These are phyloP conservation scores for Echinosphaeria canescens DNA, from an alignment of 2,329 filamentous ascomycete genomes.

Conservation along the genomic window DNA sequence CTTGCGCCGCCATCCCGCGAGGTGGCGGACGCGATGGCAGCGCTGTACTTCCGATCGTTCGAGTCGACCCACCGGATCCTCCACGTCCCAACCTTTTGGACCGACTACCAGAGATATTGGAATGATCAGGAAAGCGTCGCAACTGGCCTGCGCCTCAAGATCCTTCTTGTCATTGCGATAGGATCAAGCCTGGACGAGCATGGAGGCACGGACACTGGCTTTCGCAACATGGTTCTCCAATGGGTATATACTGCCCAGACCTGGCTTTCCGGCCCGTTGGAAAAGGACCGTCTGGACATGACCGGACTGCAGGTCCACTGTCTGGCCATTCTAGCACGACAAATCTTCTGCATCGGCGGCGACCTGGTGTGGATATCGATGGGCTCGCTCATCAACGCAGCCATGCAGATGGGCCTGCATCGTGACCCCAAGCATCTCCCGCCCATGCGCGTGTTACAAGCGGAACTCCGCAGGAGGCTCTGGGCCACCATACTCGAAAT, in stretches of 20 bases:
- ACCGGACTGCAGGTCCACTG: constrained; percentile 17
- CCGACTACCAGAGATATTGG: constrained; percentile 25
- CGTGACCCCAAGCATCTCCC: constrained; percentile 17
- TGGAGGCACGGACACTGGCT: constrained; percentile 5
- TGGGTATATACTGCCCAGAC: constrained; percentile 18
- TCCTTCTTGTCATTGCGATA: constrained; percentile 17
- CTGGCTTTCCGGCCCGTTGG: constrained; percentile 17
- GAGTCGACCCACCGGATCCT: constrained; percentile 30
- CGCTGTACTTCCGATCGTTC: constrained; percentile 24
- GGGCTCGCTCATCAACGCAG: constrained; percentile 16
- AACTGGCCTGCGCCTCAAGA: constrained; percentile 10
- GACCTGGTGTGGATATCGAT: constrained; percentile 18
- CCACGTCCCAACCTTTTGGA: constrained; percentile 26
- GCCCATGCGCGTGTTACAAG: constrained; percentile 12
- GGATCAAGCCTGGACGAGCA: constrained; percentile 13
- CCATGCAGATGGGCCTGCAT: constrained; percentile 22
- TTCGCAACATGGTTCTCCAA: constrained; percentile 10
- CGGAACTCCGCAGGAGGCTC: constrained; percentile 16
- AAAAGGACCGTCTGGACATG: constrained; percentile 12
- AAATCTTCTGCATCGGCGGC: constrained; percentile 17
- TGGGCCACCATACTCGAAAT: constrained; percentile 21
- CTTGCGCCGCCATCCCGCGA: constrained; percentile 9
- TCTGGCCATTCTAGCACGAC: constrained; percentile 14
- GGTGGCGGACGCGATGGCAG: constrained; percentile 16
- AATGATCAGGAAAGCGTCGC: constrained; percentile 8